Base-by-base conservation (phyloP, 192 early-diverging fungal species). In the Backusella mclennaniae region DNA sequence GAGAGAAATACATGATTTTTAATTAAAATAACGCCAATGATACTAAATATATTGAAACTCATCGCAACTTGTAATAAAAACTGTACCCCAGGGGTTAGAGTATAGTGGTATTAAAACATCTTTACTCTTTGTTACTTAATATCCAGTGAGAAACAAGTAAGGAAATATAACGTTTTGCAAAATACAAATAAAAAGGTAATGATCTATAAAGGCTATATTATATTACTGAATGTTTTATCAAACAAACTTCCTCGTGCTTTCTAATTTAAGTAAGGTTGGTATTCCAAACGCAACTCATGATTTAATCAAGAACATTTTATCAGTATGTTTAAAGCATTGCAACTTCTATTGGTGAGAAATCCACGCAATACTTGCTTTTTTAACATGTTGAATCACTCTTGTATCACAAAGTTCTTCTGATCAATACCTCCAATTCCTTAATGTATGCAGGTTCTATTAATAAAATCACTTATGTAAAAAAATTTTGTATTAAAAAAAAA, bases 21-120 rank as follows among this genome's bases (percentile, higher is more conserved):
- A 63, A 63, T 63, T 63, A 26, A 63, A 63, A 63, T 63, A 23
- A 29, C 56, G 56, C 56, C 23, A 12, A 63, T 29, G 56, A 11
- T 29, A 63, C 56, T 63, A 63, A 63, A 29, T 63, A 9, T 29
- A 63, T 63, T 63, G 26, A 63, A 63, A 63, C 56, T 63, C 56
- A 63, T 63, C 23, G 9, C 9, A 9, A 59, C 21, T 23, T 59
- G 9, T 29, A 63, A 63, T 63, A 14, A 9, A 14, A 12, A 2
- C 26, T 12, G 9, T 14, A 63, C 12, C 29, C 1, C 12, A 12
- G 4, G 12, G 56, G 11, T 63, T 29, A 63, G 26, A 63, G 2
- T 9, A 26, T 59, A 4, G 6, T 26, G 6, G 0, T 29, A 63
- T 14, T 26, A 29, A 63, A 63, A 23, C 23, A 63, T 29, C 12